A percentile compares a stretch with the other conserved stretches of the same genome.
phyloP scores from a whole-genome alignment of 371 early-diverging fungal genomes.

The Saksenaea vasiformis region DNA sequence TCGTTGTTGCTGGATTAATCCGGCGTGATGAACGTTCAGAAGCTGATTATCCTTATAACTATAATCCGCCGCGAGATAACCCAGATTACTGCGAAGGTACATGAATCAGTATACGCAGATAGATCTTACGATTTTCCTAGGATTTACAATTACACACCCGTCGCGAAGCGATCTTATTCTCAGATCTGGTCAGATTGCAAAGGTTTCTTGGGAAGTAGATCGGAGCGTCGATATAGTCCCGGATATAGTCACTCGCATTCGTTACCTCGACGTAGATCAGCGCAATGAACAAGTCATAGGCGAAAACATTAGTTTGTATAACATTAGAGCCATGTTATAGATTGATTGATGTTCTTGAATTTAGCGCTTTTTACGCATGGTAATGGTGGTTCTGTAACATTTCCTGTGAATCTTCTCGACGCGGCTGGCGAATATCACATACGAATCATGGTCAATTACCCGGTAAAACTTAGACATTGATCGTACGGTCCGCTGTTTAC shows the following conservation, averaged over 20 bases:
- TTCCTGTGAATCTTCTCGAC: constrained; percentile 23
- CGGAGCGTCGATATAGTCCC: constrained; percentile 19
- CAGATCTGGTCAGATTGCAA: constrained; percentile 21
- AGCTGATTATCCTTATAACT: neutral
- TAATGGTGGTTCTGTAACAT: constrained; percentile 22
- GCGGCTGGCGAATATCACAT: constrained; percentile 33
- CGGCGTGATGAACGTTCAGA: neutral
- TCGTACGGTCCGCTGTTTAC: neutral
- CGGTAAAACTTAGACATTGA: neutral
- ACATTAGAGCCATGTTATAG: neutral
- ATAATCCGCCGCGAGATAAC: constrained; percentile 11
- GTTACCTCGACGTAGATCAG: constrained; percentile 33
- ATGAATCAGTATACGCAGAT: neutral
- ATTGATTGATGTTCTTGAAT: neutral
- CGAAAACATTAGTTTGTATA: constrained; percentile 33
- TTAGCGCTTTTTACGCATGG: constrained; percentile 19
- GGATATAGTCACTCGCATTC: constrained; percentile 37
- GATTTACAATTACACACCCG: constrained; percentile 30
- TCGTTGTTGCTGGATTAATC: neutral
- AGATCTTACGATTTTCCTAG: neutral
- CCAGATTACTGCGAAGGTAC: constrained; percentile 14
- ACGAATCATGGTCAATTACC: constrained; percentile 42
- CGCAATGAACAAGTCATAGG: constrained; percentile 35
- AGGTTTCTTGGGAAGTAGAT: constrained; percentile 31
- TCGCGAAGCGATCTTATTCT: constrained; percentile 26